Evolutionary conservation across 139 green algal species (phyloP).

Genomic region (Yamagishiella unicocca): DNA sequence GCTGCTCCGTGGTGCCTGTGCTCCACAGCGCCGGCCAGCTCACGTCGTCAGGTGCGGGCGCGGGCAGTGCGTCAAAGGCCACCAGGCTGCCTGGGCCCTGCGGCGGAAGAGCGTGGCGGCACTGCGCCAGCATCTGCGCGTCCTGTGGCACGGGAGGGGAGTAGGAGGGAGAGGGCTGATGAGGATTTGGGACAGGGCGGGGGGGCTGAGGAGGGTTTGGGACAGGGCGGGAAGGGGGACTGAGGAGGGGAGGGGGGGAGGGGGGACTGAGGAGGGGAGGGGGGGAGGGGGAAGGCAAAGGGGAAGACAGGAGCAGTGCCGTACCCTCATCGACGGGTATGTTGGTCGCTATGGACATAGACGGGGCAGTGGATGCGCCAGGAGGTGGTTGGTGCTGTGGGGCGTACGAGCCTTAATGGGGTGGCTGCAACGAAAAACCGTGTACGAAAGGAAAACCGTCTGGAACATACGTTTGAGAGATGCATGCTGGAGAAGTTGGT

Average conservation of each 20-base stretch:
- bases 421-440: too few relatives aligned
- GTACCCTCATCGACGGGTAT: too few relatives aligned
- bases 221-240: too few relatives aligned
- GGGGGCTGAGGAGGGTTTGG: not conserved
- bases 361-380: too few relatives aligned
- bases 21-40: slow-evolving; percentile 19
- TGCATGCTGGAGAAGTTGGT: too few relatives aligned
- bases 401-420: too few relatives aligned
- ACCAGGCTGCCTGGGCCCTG: not conserved
- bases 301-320: too few relatives aligned
- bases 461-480: too few relatives aligned
- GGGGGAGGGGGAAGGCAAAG: not conserved
- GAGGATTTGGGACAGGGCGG: not conserved
- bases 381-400: too few relatives aligned
- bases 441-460: too few relatives aligned
- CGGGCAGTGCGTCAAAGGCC: slow-evolving; percentile 1
- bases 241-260: not conserved
- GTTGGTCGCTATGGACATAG: too few relatives aligned
- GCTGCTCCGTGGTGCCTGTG: not conserved
- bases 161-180: not conserved
- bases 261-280: not conserved
- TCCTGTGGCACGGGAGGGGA: not conserved
- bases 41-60: slow-evolving; percentile 32
- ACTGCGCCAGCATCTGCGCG: slow-evolving; percentile 38
- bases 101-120: not conserved